A percentile compares a stretch with the other conserved stretches of the same genome.
phyloP scores from a whole-genome alignment of 23 red algal species.

The Cyanidioschyzon merolae region DNA sequence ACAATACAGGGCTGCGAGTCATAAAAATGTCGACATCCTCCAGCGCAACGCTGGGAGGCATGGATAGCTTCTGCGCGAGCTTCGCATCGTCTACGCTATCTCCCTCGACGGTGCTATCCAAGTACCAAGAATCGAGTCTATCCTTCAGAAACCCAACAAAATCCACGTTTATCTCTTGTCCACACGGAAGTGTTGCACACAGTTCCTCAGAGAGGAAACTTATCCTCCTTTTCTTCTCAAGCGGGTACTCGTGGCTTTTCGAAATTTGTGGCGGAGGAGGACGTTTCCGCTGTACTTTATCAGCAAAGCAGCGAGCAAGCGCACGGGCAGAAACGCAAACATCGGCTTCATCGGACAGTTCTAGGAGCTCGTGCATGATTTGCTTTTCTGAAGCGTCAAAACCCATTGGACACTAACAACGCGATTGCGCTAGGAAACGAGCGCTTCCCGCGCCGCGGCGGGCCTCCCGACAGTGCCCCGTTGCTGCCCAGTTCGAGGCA shows the following conservation, averaged over 20 bases:
- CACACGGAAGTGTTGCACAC: background rate
- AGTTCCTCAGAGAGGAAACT: background rate
- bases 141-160: background rate
- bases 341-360: background rate
- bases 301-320: background rate
- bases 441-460: no score
- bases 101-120: background rate
- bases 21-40: slow-evolving; percentile 14
- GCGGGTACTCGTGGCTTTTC: background rate
- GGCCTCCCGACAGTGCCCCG: no score
- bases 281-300: background rate
- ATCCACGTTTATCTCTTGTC: background rate
- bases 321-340: background rate
- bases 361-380: background rate
- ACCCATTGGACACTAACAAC: no score
- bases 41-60: background rate
- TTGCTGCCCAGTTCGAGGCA: no score
- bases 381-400: background rate
- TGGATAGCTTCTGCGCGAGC: background rate
- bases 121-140: background rate
- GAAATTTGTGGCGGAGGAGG: background rate
- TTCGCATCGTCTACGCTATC: background rate
- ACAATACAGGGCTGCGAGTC: background rate
- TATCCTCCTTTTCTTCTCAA: background rate
- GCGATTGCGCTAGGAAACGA: no score